These are phyloP conservation scores for Fagus sylvatica DNA, from an alignment of 306 rosid genomes.

Conservation along the genomic window DNA sequence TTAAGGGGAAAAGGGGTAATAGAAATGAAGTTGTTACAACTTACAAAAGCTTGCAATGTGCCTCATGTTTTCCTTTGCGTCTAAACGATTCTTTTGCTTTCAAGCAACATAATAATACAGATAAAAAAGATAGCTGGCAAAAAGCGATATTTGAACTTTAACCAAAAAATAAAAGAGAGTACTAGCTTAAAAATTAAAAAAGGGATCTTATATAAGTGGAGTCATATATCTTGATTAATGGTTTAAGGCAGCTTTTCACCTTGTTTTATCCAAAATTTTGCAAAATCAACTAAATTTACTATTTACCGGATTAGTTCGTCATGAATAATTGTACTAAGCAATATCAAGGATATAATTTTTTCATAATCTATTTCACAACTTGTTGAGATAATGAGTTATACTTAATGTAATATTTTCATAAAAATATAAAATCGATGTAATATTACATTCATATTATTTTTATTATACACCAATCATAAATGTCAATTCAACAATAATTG, in stretches of 20 bases:
- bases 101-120: slow-evolving; percentile 24
- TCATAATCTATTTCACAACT: no score
- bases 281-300: no score
- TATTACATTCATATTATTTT: no score
- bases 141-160: slow-evolving; percentile 7
- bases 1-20: not conserved
- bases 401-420: no score
- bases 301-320: no score
- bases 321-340: no score
- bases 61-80: not conserved
- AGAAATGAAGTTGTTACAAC: not conserved
- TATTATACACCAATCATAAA: no score
- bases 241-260: not conserved
- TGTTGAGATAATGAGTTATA: no score
- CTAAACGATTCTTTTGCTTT: slow-evolving; percentile 25
- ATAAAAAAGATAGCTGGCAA: not conserved
- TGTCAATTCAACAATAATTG: no score
- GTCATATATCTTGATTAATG: not conserved
- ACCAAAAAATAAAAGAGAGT: not conserved
- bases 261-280: no score
- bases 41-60: not conserved
- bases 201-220: not conserved
- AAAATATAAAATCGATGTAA: no score
- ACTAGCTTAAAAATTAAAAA: not conserved
- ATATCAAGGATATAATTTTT: no score